A percentile compares a stretch with the other conserved stretches of the same genome.
phyloP scores from a whole-genome alignment of 345 rosid species.

The Gossypium stocksii region DNA sequence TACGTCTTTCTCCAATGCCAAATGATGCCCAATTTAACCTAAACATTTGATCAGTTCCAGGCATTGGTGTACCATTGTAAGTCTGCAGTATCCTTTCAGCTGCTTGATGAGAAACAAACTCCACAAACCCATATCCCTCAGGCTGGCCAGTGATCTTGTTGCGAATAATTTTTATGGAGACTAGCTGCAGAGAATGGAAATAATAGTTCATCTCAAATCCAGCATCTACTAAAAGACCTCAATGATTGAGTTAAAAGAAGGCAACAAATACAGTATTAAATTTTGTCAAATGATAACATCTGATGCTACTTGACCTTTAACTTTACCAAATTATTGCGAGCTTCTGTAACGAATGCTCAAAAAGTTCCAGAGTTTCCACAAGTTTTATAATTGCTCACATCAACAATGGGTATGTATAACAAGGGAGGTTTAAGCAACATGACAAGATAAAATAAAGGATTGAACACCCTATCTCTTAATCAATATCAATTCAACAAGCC shows the following conservation, averaged over 20 bases:
- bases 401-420: not conserved
- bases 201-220: not conserved
- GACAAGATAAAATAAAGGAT: not conserved
- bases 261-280: not conserved
- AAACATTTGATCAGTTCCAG: slow-evolving; percentile 74
- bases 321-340: not conserved
- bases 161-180: slow-evolving; percentile 88
- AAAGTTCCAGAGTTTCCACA: not conserved
- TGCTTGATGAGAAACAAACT: slow-evolving; percentile 79
- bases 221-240: not conserved
- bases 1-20: slow-evolving; percentile 80
- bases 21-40: slow-evolving; percentile 97
- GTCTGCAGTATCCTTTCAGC: slow-evolving; percentile 84
- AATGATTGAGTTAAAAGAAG: not conserved
- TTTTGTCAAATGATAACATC: not conserved
- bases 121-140: slow-evolving; percentile 95
- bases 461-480: not conserved
- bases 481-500: not conserved
- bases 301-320: slow-evolving; percentile 2
- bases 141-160: slow-evolving; percentile 93
- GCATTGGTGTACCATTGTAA: slow-evolving; percentile 85
- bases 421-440: not conserved
- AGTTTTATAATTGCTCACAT: not conserved
- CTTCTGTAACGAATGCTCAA: not conserved
- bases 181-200: slow-evolving; percentile 39